These are phyloP conservation scores for Dioscorea dumetorum DNA, from an alignment of 106 monocot genomes.

Conservation along the genomic window DNA sequence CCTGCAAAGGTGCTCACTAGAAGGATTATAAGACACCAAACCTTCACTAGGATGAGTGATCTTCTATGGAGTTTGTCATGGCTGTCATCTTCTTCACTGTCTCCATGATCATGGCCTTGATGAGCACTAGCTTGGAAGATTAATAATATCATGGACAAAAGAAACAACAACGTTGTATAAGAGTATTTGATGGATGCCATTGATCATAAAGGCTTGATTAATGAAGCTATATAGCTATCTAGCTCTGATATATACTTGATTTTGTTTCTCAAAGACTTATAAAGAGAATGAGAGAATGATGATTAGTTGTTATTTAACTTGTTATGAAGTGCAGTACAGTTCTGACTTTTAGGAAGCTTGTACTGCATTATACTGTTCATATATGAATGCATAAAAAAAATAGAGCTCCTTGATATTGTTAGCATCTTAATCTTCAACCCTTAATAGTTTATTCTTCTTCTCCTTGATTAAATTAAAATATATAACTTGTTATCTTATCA, in stretches of 20 bases:
- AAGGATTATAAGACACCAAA: constrained; percentile 43
- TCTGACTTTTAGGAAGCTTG: constrained; percentile 32
- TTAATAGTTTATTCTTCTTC: too few relatives aligned
- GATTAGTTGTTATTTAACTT: neutral
- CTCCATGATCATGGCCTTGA: constrained; percentile 3
- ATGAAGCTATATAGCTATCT: too few relatives aligned
- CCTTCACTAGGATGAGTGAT: too few relatives aligned
- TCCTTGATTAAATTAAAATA: too few relatives aligned
- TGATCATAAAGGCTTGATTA: too few relatives aligned
- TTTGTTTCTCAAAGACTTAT: neutral
- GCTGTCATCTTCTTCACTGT: neutral
- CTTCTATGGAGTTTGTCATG: neutral
- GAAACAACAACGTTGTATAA: too few relatives aligned
- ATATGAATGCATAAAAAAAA: neutral
- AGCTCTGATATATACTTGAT: too few relatives aligned
- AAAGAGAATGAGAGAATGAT: constrained; percentile 4
- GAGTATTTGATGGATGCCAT: too few relatives aligned
- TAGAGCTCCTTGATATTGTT: neutral
- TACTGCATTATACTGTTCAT: constrained; percentile 15
- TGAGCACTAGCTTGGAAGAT: neutral
- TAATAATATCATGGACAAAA: neutral
- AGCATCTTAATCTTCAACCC: too few relatives aligned
- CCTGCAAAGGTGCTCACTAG: constrained; percentile 50
- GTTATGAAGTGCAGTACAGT: constrained; percentile 19
- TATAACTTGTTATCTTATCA: too few relatives aligned